A percentile compares a stretch with the other conserved stretches of the same genome.
These are phyloP conservation scores for Plantago ovata DNA, from an alignment of 257 asterid species.

Conservation along the genomic window DNA sequence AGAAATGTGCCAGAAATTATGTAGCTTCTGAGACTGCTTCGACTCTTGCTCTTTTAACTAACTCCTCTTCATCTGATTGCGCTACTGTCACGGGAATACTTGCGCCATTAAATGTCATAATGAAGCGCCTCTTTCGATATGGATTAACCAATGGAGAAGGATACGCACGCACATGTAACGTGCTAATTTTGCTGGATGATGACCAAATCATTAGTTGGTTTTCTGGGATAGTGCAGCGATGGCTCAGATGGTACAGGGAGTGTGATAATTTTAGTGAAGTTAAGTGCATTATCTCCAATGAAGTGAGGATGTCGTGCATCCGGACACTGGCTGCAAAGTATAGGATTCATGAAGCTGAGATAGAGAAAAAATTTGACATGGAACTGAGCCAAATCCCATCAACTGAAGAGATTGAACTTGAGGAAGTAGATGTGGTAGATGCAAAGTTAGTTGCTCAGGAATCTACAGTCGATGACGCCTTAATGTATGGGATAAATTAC, in stretches of 20 bases:
- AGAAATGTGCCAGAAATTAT: slow-evolving; percentile 56
- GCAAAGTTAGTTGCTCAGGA: slow-evolving; percentile 27
- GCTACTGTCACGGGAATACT: slow-evolving; percentile 37
- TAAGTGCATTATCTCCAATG: slow-evolving; percentile 53
- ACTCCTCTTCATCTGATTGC: slow-evolving; percentile 29
- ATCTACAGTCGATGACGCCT: slow-evolving; percentile 34
- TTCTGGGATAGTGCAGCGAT: slow-evolving; percentile 68
- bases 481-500: slow-evolving; percentile 50
- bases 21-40: slow-evolving; percentile 69
- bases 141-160: slow-evolving; percentile 70
- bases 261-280: slow-evolving; percentile 66
- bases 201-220: slow-evolving; percentile 76
- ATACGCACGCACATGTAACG: slow-evolving; percentile 52
- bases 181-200: slow-evolving; percentile 60
- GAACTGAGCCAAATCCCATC: slow-evolving; percentile 64
- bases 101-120: slow-evolving; percentile 58
- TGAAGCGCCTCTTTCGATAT: slow-evolving; percentile 65
- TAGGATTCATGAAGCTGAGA: slow-evolving; percentile 60
- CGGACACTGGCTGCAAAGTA: slow-evolving; percentile 76
- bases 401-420: slow-evolving; percentile 58
- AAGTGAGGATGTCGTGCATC: slow-evolving; percentile 74
- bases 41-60: slow-evolving; percentile 59
- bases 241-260: slow-evolving; percentile 73
- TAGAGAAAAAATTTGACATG: slow-evolving; percentile 65
- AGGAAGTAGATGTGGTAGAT: slow-evolving; percentile 37